Evolutionary conservation across 176 grass and related monocot species (phyloP).

Genomic region (Olyra latifolia): DNA sequence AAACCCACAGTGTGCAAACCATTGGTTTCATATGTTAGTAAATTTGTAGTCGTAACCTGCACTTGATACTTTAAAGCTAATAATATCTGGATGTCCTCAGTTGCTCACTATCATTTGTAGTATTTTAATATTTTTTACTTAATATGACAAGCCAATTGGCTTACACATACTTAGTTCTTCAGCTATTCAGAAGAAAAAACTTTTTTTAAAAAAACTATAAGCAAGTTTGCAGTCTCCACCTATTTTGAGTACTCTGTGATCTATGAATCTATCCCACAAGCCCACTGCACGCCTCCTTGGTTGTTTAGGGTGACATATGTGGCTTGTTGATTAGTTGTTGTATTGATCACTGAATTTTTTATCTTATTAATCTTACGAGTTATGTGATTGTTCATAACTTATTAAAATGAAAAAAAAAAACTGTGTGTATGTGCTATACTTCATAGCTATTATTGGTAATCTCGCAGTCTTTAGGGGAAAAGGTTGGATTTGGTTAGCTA

Average conservation of each 20-base stretch:
- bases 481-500: background rate
- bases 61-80: background rate
- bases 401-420: background rate
- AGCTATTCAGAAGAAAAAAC: background rate
- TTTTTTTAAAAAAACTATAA: background rate
- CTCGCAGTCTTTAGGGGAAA: background rate
- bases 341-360: background rate
- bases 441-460: background rate
- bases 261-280: background rate
- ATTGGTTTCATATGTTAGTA: background rate
- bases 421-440: background rate
- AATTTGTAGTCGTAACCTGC: background rate
- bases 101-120: background rate
- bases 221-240: background rate
- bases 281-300: background rate
- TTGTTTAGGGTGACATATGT: background rate
- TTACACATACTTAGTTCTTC: background rate
- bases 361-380: background rate
- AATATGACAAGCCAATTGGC: background rate
- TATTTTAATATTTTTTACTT: background rate
- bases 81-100: background rate
- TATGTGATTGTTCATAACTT: background rate
- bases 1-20: background rate
- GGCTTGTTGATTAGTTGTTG: background rate
- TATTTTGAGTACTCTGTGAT: background rate